Conservation (phyloP, 1,284 basidiomycete genomes). For the Heterobasidion parviporum region DNA sequence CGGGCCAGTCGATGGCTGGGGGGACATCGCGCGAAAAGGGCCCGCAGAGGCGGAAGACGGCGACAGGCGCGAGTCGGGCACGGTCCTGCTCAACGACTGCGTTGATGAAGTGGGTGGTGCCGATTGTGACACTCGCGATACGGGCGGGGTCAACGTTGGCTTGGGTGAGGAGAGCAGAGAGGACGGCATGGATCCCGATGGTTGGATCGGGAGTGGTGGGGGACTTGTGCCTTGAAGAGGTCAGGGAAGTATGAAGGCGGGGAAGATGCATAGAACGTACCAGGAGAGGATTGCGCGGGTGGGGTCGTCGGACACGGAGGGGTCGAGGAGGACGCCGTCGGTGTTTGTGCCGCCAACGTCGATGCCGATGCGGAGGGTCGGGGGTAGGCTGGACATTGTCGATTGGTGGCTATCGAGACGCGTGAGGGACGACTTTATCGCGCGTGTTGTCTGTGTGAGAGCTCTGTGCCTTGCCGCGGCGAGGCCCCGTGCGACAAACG, state of each 20-base stretch:
- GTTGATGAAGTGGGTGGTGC: constrained; percentile 44
- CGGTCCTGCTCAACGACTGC: constrained; percentile 43
- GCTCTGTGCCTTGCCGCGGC: too few relatives aligned
- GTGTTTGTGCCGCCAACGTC: constrained; percentile 46
- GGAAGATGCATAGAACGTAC: background rate
- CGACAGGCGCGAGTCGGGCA: constrained; percentile 38
- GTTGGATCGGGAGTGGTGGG: constrained; percentile 46
- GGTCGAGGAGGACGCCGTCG: constrained; percentile 45
- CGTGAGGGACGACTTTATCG: too few relatives aligned
- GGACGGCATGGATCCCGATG: constrained; percentile 39
- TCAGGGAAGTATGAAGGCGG: background rate
- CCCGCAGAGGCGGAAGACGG: constrained; percentile 45
- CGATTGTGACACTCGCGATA: constrained; percentile 37
- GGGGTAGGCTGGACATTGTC: background rate
- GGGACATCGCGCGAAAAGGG: constrained; percentile 31
- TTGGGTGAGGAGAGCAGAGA: constrained; percentile 29
- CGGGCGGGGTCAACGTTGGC: constrained; percentile 23
- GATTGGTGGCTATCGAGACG: too few relatives aligned
- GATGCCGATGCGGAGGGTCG: constrained; percentile 28
- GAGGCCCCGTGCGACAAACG: too few relatives aligned
- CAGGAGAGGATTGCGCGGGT: constrained; percentile 35
- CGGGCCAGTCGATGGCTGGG: constrained; percentile 40
- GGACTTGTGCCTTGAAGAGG: constrained; percentile 29
- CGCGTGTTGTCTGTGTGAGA: too few relatives aligned
- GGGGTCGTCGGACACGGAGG: constrained; percentile 24